Evolutionary conservation across 108 stramenopile genomes (phyloP).

Genomic region (Cyclostephanos tholiformis): DNA sequence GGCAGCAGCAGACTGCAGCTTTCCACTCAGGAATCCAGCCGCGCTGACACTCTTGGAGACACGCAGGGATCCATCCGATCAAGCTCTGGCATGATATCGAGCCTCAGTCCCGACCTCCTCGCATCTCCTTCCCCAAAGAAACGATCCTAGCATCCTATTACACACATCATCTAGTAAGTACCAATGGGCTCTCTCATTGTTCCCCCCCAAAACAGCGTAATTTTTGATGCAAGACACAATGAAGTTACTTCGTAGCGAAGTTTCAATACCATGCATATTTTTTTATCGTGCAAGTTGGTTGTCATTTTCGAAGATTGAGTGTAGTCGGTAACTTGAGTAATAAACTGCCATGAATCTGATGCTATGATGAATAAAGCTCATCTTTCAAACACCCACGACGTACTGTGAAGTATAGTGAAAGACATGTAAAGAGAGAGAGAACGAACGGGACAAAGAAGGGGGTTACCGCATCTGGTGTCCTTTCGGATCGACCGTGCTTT

Average conservation of each 20-base stretch:
- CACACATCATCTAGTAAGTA: too few relatives aligned
- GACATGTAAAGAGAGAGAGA: constrained; percentile 13
- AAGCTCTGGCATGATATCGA: constrained; percentile 41
- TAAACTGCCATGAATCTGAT: too few relatives aligned
- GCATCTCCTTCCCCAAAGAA: constrained; percentile 43
- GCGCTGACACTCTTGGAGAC: constrained; percentile 19
- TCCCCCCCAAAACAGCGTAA: too few relatives aligned
- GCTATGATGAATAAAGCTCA: too few relatives aligned
- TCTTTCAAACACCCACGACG: too few relatives aligned
- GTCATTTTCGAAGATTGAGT: too few relatives aligned
- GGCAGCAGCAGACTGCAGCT: neutral
- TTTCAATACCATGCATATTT: too few relatives aligned
- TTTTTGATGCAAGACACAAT: too few relatives aligned
- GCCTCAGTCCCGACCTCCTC: constrained; percentile 48
- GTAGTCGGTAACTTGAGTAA: too few relatives aligned
- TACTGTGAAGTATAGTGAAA: neutral
- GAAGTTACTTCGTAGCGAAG: too few relatives aligned
- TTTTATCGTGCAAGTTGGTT: too few relatives aligned
- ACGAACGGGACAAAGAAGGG: neutral
- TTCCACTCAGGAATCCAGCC: constrained; percentile 15
- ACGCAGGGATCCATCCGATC: constrained; percentile 43
- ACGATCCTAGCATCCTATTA: neutral
- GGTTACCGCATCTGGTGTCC: constrained; percentile 54
- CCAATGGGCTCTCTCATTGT: too few relatives aligned
- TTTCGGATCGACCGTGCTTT: constrained; percentile 51